phyloP scores from a whole-genome alignment of 2,329 filamentous ascomycete genomes.

The Neodidymelliopsis sp. region DNA sequence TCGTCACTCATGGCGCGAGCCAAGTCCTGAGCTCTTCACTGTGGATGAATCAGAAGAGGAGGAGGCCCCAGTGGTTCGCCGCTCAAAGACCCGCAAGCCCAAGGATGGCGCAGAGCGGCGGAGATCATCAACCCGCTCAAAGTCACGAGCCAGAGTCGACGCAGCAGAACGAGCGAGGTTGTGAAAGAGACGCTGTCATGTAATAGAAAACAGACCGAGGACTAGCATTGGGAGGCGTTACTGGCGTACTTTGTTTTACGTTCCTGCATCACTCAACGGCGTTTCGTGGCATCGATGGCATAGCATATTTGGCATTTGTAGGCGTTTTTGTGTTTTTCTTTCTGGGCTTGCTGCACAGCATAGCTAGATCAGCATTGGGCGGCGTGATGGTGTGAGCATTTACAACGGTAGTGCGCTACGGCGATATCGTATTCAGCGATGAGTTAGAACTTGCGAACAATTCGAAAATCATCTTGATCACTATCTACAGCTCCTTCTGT shows the following conservation, averaged over 20 bases:
- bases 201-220: not conserved
- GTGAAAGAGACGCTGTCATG: constrained; percentile 21
- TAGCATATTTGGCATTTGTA: constrained; percentile 25
- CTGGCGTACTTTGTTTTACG: constrained; percentile 25
- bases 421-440: constrained; percentile 3
- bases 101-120: constrained; percentile 47
- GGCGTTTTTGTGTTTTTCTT: constrained; percentile 25
- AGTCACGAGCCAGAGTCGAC: constrained; percentile 37
- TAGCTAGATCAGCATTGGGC: constrained; percentile 31
- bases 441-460: not conserved
- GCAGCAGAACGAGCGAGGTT: constrained; percentile 42
- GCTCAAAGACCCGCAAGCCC: constrained; percentile 41
- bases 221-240: constrained; percentile 41
- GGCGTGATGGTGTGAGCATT: constrained; percentile 40
- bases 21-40: constrained; percentile 52
- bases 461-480: not conserved
- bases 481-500: not conserved
- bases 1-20: constrained; percentile 52
- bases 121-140: constrained; percentile 42
- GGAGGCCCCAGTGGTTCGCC: constrained; percentile 33
- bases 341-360: constrained; percentile 6
- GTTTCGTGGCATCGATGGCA: constrained; percentile 22
- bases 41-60: constrained; percentile 52
- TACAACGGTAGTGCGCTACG: constrained; percentile 11
- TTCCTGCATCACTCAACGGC: constrained; percentile 38